A percentile compares a stretch with the other conserved stretches of the same genome.
Evolutionary conservation across 169 alveolate species (phyloP).

Genomic region (Plasmodium sp.): DNA sequence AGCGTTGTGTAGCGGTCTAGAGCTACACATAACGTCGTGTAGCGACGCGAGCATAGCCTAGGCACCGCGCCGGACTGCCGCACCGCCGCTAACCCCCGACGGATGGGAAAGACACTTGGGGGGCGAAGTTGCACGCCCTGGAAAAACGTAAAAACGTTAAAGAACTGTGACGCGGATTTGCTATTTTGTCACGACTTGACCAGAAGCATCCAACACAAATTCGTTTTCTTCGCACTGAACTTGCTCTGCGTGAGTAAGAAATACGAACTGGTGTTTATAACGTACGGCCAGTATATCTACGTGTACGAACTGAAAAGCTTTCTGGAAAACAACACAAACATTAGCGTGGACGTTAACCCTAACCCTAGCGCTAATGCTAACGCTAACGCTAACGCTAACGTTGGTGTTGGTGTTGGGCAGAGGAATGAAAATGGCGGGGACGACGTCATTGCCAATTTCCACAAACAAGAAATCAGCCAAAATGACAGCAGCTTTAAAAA

Average conservation of each 20-base stretch:
- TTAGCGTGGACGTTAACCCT: background rate
- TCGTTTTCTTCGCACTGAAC: slow-evolving; percentile 57
- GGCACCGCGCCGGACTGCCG: background rate
- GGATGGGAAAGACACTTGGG: background rate
- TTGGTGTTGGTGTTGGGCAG: background rate
- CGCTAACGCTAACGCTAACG: background rate
- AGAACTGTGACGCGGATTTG: slow-evolving; percentile 21
- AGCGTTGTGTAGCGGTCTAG: background rate
- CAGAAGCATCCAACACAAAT: slow-evolving; percentile 31
- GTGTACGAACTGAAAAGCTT: slow-evolving; percentile 39
- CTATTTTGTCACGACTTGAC: slow-evolving; percentile 19
- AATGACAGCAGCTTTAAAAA: slow-evolving; percentile 34
- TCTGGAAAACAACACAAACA: slow-evolving; percentile 13
- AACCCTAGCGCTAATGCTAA: background rate
- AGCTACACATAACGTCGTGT: background rate
- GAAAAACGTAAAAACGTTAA: slow-evolving; percentile 39
- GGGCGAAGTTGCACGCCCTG: slow-evolving; percentile 24
- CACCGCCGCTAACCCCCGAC: background rate
- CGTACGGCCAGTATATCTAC: slow-evolving; percentile 40
- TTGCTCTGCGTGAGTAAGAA: slow-evolving; percentile 65
- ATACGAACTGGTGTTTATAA: slow-evolving; percentile 53
- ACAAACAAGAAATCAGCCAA: slow-evolving; percentile 27
- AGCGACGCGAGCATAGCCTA: background rate
- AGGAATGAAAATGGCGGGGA: background rate
- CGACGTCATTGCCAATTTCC: background rate